Base-by-base conservation (phyloP, 164 flowering plant genomes). In the Kalanchoe fedtschenkoi region DNA sequence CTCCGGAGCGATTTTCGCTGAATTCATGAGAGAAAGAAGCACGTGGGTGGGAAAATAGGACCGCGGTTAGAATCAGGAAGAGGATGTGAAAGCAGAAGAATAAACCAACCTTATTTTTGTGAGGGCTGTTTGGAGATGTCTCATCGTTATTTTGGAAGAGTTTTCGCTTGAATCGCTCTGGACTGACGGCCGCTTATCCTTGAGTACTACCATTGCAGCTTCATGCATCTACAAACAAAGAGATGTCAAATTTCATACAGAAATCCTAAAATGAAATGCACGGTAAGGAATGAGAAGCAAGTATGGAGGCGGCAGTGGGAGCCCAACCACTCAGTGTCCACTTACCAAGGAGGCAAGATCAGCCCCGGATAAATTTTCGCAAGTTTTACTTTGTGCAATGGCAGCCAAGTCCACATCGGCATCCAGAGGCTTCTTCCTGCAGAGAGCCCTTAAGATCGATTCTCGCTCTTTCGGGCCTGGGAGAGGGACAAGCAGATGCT, bases 301-400 rank as follows among this genome's bases (percentile, higher is more conserved):
- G 28, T 19, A 7, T 19, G 16, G 46, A n/a, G 16, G 22, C 10
- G 37, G 24, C 13, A 28, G n/a, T n/a, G n/a, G n/a, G n/a, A n/a
- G n/a, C n/a, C n/a, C n/a, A n/a, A n/a, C n/a, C n/a, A n/a, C n/a
- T n/a, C n/a, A n/a, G n/a, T n/a, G n/a, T n/a, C n/a, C n/a, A 62
- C 84, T 58, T 61, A 92, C 99, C 91, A 90, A 66, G 58, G 79
- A 80, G 34, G 83, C 66, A 66, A 93, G 95, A 71, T 93, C 96
- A 17, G 97, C 96, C 5, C 99, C 99, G 71, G 96, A 90, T 3
- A 90, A 74, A 68, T 82, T 78, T 46, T 88, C 77, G 70, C 95
- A 88, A 56, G 80, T 76, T 44, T 77, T 71, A 60, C 69, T 77
- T 43, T 37, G 71, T 3, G 80, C 96, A 55, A 93, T 73, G 24